Evolutionary conservation across 2,329 filamentous ascomycete species (phyloP), one percentile per base, ranked within the genome.

Genomic region (Epichloe sibirici): DNA sequence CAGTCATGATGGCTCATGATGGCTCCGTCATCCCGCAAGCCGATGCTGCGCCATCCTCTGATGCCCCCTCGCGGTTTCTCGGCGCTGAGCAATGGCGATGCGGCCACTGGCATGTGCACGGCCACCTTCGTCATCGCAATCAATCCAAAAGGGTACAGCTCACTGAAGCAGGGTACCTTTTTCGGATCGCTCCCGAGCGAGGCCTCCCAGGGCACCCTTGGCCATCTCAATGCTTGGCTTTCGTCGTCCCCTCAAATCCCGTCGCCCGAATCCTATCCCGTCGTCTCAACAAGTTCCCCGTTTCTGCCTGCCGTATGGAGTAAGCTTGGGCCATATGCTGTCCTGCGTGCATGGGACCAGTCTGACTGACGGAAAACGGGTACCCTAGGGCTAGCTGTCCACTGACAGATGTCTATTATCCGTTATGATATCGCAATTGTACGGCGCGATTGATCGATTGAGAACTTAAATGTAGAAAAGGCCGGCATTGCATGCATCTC

Each of bases 121-220:
- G 34, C 40, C 40, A 48, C 39, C 7, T 21, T 49, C 51, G 51
- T 52, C 51, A 52, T 52, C 28, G 37, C 25, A 39, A 31, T 31
- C 28, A 31, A 11, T 9, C 51, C 17, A 38, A 38, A 37, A 39
- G 17, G 38, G 39, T 37, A 38, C 48, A 55, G 9, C 38, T 28
- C 15, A 28, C 21, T 34, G n/a, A 49, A 28, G 47, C 47, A 39
- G 37, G 21, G 13, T 37, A 12, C 15, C 23, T 37, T 43, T 42
- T 45, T 53, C 51, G 51, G 53, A 51, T 55, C 51, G 53, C 42
- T 52, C 37, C 53, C 53, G 53, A 53, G 44, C 51, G 47, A 49
- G 53, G 52, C 49, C 48, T 54, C 48, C 52, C 45, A 50, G 21
- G 49, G 40, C 40, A 45, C 37, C 49, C 40, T 45, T 49, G 47